Evolutionary conservation across 768 basidiomycete genomes (phyloP), one percentile per base, ranked within the genome.

Genomic region (Boletus huronensis): DNA sequence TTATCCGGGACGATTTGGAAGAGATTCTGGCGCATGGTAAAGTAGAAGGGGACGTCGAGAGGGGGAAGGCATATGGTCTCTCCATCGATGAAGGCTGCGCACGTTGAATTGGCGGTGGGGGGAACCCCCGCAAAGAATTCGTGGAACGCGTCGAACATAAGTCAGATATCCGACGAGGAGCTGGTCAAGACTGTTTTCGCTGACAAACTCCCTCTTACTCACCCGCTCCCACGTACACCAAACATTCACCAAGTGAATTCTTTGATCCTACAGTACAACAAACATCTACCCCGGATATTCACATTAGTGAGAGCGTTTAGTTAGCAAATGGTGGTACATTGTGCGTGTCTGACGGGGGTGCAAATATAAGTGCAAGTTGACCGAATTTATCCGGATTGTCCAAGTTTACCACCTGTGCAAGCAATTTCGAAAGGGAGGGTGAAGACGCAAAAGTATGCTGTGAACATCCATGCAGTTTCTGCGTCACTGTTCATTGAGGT

Each of bases 401-500:
- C 68, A 59, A 67, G 45, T 54, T 61, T 60, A 60, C 58, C 65
- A 51, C 68, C 44, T 38, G 58, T 48, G 45, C 35, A 40, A 46
- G 49, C 40, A 52, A 39, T 55, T 60, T 64, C 62, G 57, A 70
- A 60, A 52, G 41, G 36, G 21, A 51, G 40, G 44, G 29, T 29
- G 32, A 53, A 43, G 34, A 42, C 50, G 54, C 44, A 8, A 47
- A 55, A 34, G 40, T 52, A 58, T 47, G 52, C n/a, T 17, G 50
- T 40, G 44, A 47, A 49, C 38, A 39, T 52, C 53, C 21, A 40
- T 45, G 35, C 26, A 44, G 46, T 41, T 19, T 40, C 29, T 28
- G 40, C 17, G 17, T 70, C 49, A 86, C 57, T 82, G 79, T 69
- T 90, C 89, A 59, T 85, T 87, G 59, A 96, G 77, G 71, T 96